phyloP scores from a whole-genome alignment of 129 eudicot genomes.

The Helianthus tuberosus region DNA sequence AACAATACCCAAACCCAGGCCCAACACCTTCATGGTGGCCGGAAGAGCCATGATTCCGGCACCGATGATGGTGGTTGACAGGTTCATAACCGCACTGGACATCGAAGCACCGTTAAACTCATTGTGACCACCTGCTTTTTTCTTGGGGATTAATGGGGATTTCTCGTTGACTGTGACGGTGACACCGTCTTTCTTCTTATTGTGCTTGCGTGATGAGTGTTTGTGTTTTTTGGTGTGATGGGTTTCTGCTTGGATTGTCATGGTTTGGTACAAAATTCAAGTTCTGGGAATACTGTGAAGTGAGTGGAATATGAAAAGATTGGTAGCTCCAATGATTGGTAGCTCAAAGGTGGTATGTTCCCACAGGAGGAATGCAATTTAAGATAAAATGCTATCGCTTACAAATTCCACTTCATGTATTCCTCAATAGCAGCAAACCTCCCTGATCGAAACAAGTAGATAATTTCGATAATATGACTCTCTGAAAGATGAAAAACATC shows the following conservation, averaged over 20 bases:
- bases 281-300: background rate
- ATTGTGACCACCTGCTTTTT: conserved; percentile 22
- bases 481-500: no score
- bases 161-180: conserved; percentile 41
- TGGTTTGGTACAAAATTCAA: background rate
- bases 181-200: conserved; percentile 38
- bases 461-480: no score
- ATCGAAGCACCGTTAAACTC: conserved; percentile 74
- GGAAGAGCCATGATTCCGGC: conserved; percentile 96
- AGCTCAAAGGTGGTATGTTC: no score
- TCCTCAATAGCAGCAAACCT: no score
- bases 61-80: conserved; percentile 87
- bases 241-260: conserved; percentile 44
- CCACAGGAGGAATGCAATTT: no score
- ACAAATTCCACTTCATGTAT: no score
- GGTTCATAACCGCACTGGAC: conserved; percentile 72
- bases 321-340: no score
- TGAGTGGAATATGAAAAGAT: background rate
- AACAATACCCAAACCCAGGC: conserved; percentile 63
- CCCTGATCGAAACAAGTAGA: no score
- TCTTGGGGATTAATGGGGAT: conserved; percentile 46
- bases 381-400: no score
- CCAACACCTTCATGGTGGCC: no score
- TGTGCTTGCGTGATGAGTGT: conserved; percentile 44
- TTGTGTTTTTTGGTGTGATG: conserved; percentile 40